These are phyloP conservation scores for Cyberlindnera saturnus DNA, from an alignment of 805 yeast genomes.

Conservation along the genomic window DNA sequence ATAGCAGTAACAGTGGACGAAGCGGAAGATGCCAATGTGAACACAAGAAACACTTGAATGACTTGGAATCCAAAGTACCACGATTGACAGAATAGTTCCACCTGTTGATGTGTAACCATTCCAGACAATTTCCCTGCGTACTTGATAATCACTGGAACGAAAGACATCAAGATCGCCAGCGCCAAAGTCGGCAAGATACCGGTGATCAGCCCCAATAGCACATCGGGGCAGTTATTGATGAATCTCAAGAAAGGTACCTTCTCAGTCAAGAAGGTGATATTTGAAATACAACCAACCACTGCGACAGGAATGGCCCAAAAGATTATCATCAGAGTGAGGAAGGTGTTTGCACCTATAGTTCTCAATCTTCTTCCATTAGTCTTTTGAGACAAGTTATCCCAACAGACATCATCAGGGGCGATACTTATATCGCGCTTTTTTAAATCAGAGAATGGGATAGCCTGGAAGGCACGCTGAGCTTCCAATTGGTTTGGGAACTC, in stretches of 20 bases:
- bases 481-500: constrained; percentile 82
- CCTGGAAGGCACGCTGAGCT: constrained; percentile 84
- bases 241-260: constrained; percentile 71
- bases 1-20: constrained; percentile 69
- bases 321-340: constrained; percentile 62
- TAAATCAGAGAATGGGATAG: constrained; percentile 49
- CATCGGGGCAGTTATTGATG: constrained; percentile 65
- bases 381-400: constrained; percentile 67
- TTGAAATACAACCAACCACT: constrained; percentile 92
- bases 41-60: constrained; percentile 79
- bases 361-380: constrained; percentile 52
- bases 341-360: constrained; percentile 51
- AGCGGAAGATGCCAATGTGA: constrained; percentile 79
- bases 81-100: constrained; percentile 77
- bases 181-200: constrained; percentile 81
- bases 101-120: constrained; percentile 57
- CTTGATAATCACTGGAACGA: constrained; percentile 81
- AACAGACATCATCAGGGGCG: constrained; percentile 76
- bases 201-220: constrained; percentile 76
- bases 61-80: constrained; percentile 91
- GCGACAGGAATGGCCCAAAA: constrained; percentile 98
- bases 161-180: constrained; percentile 75
- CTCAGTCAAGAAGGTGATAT: constrained; percentile 66
- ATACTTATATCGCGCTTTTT: constrained; percentile 47
- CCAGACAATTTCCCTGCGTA: constrained; percentile 74